Evolutionary conservation across 2,329 filamentous ascomycete species (phyloP), one percentile per base, ranked within the genome.

Genomic region (Septoria petroselini): DNA sequence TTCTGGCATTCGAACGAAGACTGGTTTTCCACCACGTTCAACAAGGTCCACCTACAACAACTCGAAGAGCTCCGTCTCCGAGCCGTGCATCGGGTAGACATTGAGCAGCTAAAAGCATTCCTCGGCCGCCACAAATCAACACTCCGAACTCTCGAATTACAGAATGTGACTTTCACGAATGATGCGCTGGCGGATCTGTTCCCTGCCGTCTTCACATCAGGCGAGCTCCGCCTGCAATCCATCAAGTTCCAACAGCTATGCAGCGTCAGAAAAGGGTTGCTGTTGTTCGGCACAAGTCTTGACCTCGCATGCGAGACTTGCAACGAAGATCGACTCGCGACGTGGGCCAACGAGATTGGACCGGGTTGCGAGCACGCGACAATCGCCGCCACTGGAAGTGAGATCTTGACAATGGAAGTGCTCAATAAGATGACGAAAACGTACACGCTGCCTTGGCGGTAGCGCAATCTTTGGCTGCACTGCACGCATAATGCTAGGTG

Each of bases 241-340:
- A 40, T 55, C 45, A 46, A 48, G n/a, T 12, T 55, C 2, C 49
- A 48, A 15, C 52, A 55, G 40, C 41, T 55, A n/a, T 23, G 17
- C 19, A 38, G 31, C 14, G 25, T 12, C 18, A 38, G 25, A 14
- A n/a, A 17, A 2, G 44, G 49, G n/a, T 38, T 55, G 34, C 35
- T 55, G 25, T 23, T 52, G 7, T 48, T 55, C 25, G 49, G 43
- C 15, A 27, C n/a, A 6, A 34, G 25, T 14, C 15, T 31, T 17
- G 39, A 34, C 21, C 41, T 19, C 19, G 30, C 42, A 34, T 52
- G 49, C 27, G 25, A 41, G 7, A 6, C 14, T 11, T 55, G 52
- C 41, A 27, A 46, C 11, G n/a, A 52, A 7, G 50, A 53, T 17
- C 25, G 44, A 7, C 9, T 29, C 4, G 45, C 39, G 7, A 43